Evolutionary conservation across 2,329 filamentous ascomycete species (phyloP).

Genomic region (Pseudopithomyces maydicus): DNA sequence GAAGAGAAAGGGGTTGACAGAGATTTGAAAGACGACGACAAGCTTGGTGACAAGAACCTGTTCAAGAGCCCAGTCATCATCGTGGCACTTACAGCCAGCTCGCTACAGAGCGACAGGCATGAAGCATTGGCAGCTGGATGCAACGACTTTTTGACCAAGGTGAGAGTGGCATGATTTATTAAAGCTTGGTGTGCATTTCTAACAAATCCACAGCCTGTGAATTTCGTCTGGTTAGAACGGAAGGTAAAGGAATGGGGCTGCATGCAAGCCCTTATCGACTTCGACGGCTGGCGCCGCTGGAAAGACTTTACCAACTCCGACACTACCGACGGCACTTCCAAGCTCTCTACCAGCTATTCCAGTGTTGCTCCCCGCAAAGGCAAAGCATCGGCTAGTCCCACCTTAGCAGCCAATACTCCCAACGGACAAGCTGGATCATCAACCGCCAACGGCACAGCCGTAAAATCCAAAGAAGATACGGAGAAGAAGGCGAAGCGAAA

Average conservation of each 20-base stretch:
- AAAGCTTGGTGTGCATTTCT: constrained; percentile 10
- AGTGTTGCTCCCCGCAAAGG: constrained; percentile 35
- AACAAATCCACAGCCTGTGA: constrained; percentile 72
- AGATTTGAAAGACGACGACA: constrained; percentile 65
- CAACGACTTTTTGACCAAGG: constrained; percentile 98
- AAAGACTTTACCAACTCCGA: constrained; percentile 70
- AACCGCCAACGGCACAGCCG: constrained; percentile 24
- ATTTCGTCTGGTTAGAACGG: constrained; percentile 94
- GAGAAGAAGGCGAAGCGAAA: constrained; percentile 42
- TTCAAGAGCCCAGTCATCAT: constrained; percentile 99
- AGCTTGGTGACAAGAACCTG: constrained; percentile 66
- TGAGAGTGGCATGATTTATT: constrained; percentile 49
- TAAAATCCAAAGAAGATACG: constrained; percentile 27
- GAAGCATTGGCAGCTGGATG: constrained; percentile 94
- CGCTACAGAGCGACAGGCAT: constrained; percentile 91
- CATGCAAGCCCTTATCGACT: constrained; percentile 99
- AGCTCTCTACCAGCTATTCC: constrained; percentile 38
- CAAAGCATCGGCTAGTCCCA: constrained; percentile 18
- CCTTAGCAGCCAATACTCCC: constrained; percentile 15
- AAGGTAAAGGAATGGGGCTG: constrained; percentile 99
- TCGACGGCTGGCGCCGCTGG: constrained; percentile 97
- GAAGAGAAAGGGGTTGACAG: constrained; percentile 45
- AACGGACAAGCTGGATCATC: constrained; percentile 20
- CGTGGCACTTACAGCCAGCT: constrained; percentile 92
- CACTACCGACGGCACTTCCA: constrained; percentile 42